Evolutionary conservation across 768 basidiomycete species (phyloP).

Genomic region (Chlorophyllum brunneum): DNA sequence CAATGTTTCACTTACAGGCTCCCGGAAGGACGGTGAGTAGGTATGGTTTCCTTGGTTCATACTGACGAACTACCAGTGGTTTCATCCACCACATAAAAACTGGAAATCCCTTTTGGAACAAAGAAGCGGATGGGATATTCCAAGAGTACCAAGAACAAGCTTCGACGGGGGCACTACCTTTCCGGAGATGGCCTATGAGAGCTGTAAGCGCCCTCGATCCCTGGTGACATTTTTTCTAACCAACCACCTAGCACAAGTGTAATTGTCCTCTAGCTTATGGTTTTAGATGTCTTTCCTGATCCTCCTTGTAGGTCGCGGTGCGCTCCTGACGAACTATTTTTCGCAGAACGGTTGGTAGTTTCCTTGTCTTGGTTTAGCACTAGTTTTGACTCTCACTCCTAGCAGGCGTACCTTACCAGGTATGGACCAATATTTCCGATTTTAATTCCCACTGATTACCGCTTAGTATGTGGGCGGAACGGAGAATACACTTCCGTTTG

Average conservation of each 20-base stretch:
- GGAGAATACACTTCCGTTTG: constrained; percentile 66
- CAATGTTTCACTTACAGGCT: constrained; percentile 45
- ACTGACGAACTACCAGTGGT: constrained; percentile 38
- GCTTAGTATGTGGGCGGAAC: constrained; percentile 79
- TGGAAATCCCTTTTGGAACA: constrained; percentile 29
- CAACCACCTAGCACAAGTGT: constrained; percentile 64
- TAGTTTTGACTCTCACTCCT: constrained; percentile 5
- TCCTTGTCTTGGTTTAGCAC: not conserved
- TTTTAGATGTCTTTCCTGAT: not conserved
- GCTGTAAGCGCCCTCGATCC: constrained; percentile 39
- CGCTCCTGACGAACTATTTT: constrained; percentile 75
- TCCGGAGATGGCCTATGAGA: constrained; percentile 71
- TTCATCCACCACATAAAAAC: constrained; percentile 55
- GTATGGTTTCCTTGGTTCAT: not conserved
- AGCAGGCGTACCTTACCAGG: constrained; percentile 84
- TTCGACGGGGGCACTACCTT: constrained; percentile 45
- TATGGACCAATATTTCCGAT: constrained; percentile 21
- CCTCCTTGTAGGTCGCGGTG: constrained; percentile 53
- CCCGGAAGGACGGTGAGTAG: constrained; percentile 40
- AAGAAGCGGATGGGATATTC: constrained; percentile 59
- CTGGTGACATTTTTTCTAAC: constrained; percentile 9
- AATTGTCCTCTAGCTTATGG: not conserved
- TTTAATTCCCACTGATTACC: not conserved
- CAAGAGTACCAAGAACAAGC: constrained; percentile 66
- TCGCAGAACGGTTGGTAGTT: constrained; percentile 71